Evolutionary conservation across 495 filamentous ascomycete genomes (phyloP), one percentile per base, ranked within the genome.

Genomic region (Haplographium delicatum): DNA sequence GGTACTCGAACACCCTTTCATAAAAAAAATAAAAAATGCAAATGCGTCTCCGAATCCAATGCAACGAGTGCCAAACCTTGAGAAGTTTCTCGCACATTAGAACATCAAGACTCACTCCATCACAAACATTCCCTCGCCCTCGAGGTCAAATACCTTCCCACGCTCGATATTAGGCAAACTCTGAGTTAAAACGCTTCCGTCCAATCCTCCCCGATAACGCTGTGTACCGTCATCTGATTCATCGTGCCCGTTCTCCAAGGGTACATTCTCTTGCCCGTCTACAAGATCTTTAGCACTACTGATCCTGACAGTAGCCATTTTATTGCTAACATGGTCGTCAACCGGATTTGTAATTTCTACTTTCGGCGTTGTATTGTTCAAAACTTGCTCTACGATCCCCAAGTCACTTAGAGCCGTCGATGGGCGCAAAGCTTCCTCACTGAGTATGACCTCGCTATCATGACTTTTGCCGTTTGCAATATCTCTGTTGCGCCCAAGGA

Each of bases 401-500:
- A 39, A 18, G 42, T 62, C 59, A 24, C 48, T 56, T 23, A 62
- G 13, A 6, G 59, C 59, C 11, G 56, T 62, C 22, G 50, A 54
- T 4, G 59, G 59, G 23, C 55, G 16, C 47, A 61, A 40, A 8
- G 26, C n/a, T 25, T 60, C 58, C 20, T 52, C 52, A 18, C 44
- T 47, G 6, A 60, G 4, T 23, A 43, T 41, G 1, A 46, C 51
- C 24, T 49, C 38, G 19, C 45, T 24, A 15, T 6, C 22, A 22
- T 23, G 28, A 6, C 40, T 44, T 7, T 59, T n/a, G 10, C 59
- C 59, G 28, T 39, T 30, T 16, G 71, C 71, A 10, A 84, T 53
- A 39, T 79, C 74, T 58, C 73, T 78, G 60, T 87, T 88, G 9
- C 84, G 75, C 24, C 70, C 65, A 15, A 87, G 72, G 54, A 82